phyloP scores from a whole-genome alignment of 2,329 filamentous ascomycete species.

The Xylariomycetidae sp. region DNA sequence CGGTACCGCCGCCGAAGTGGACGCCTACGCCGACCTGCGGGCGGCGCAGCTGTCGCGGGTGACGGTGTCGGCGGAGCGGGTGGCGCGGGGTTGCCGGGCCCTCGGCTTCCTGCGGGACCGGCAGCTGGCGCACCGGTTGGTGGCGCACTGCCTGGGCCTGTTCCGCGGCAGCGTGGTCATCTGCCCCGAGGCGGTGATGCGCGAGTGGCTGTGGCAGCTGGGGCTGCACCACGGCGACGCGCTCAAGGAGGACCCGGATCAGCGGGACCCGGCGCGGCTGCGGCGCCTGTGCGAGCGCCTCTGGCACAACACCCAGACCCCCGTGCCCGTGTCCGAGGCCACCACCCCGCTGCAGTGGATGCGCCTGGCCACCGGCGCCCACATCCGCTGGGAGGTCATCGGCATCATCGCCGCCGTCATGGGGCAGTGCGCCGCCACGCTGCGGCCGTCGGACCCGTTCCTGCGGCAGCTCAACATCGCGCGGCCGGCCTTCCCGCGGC shows the following conservation, averaged over 20 bases:
- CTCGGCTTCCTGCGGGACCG: slow-evolving; percentile 27
- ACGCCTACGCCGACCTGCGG: slow-evolving; percentile 18
- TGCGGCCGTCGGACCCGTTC: slow-evolving; percentile 20
- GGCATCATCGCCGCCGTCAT: slow-evolving; percentile 25
- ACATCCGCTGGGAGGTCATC: slow-evolving; percentile 30
- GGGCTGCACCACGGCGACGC: slow-evolving; percentile 21
- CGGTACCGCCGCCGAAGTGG: slow-evolving; percentile 22
- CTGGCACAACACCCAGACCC: slow-evolving; percentile 28
- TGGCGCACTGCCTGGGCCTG: slow-evolving; percentile 23
- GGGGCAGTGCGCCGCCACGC: slow-evolving; percentile 21
- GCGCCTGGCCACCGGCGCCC: slow-evolving; percentile 21
- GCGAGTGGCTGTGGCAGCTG: slow-evolving; percentile 26
- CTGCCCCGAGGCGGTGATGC: slow-evolving; percentile 24
- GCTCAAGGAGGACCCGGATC: slow-evolving; percentile 26
- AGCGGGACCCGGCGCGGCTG: slow-evolving; percentile 26
- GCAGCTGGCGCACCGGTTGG: slow-evolving; percentile 22
- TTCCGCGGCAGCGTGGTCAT: slow-evolving; percentile 21
- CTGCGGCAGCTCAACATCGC: slow-evolving; percentile 22
- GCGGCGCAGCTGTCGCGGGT: slow-evolving; percentile 17
- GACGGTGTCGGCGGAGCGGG: slow-evolving; percentile 24
- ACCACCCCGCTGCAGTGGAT: slow-evolving; percentile 25
- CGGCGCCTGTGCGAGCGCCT: slow-evolving; percentile 25
- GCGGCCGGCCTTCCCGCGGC: slow-evolving; percentile 20
- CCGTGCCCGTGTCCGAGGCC: slow-evolving; percentile 20
- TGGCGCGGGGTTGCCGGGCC: slow-evolving; percentile 24